These are phyloP conservation scores for Fusarium nurragi DNA, from an alignment of 2,329 filamentous ascomycete genomes.

Conservation along the genomic window DNA sequence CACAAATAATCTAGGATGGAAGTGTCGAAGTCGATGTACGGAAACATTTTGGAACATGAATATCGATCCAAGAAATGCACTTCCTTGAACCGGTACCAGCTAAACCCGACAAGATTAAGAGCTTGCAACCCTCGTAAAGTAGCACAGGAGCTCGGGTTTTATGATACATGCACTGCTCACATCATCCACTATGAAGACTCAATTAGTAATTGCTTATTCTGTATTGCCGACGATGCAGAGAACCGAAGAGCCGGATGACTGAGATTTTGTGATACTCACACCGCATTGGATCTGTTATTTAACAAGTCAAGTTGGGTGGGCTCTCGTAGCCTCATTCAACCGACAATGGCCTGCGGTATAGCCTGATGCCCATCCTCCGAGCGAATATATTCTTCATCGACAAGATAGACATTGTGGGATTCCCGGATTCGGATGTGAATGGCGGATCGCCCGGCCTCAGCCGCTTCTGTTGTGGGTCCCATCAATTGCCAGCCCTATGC, in stretches of 20 bases:
- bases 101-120: not conserved
- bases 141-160: slow-evolving; percentile 3
- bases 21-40: not conserved
- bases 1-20: not conserved
- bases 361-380: too few relatives aligned
- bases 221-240: not conserved
- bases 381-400: not conserved
- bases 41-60: slow-evolving; percentile 15
- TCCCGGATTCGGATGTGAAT: slow-evolving; percentile 5
- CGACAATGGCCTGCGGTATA: not conserved
- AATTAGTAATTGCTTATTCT: too few relatives aligned
- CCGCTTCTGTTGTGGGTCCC: slow-evolving; percentile 29
- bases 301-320: not conserved
- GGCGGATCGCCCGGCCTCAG: slow-evolving; percentile 31
- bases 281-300: not conserved
- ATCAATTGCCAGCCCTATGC: slow-evolving; percentile 30
- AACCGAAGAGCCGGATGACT: not conserved
- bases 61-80: not conserved
- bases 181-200: too few relatives aligned
- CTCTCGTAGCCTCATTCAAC: not conserved
- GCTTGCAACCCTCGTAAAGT: slow-evolving; percentile 21
- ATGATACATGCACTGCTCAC: not conserved
- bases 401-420: not conserved
- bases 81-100: not conserved
- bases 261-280: not conserved